Evolutionary conservation across 2,329 filamentous ascomycete species (phyloP), one percentile per base, ranked within the genome.

Genomic region (Aspergillus sp.): DNA sequence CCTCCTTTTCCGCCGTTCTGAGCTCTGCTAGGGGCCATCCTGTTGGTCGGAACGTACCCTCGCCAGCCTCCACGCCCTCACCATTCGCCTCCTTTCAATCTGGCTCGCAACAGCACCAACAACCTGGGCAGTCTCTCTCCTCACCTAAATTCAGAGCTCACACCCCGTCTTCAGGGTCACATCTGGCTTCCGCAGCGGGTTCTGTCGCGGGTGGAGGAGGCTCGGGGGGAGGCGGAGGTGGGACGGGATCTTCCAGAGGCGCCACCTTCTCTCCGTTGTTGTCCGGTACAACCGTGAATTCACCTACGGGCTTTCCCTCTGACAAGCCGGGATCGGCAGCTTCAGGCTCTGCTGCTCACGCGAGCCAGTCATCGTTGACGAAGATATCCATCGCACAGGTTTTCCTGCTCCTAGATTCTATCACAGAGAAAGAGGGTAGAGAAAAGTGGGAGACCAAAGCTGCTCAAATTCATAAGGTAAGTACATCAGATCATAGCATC

Each of bases 341-440:
- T 49, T 73, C 74, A 25, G 70, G 73, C 57, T 72, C 76, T 65
- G 77, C 79, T 50, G 76, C 80, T 60, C 74, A 76, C 69, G 80
- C 79, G 38, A 80, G 81, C 64, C 79, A 83, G 69, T 84, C 81
- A 52, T 89, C 89, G 73, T 84, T 98, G 70, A 90, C 90, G 63
- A 97, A 96, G 80, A 95, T 99, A 77, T 92, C 95, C 70, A 89
- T 97, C 72, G 92, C 95, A 67, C 95, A 99, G 82, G 88, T 98
- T 67, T 96, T 95, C 80, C 88, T 99, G 66, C 86, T 99, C 60
- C 85, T 99, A 67, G 95, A 93, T 80, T 92, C 92, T 36, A 90
- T 98, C 74, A 97, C 95, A 78, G 92, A 97, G 81, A 94, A 96
- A 77, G 92, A 92, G 80, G 92, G 91, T 74, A 87, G 89, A 73